Percentiles rank a stretch among this genome's conserved stretches.
These are phyloP conservation scores for Przewalskia tangutica DNA, from an alignment of 257 asterid species.

Conservation along the genomic window DNA sequence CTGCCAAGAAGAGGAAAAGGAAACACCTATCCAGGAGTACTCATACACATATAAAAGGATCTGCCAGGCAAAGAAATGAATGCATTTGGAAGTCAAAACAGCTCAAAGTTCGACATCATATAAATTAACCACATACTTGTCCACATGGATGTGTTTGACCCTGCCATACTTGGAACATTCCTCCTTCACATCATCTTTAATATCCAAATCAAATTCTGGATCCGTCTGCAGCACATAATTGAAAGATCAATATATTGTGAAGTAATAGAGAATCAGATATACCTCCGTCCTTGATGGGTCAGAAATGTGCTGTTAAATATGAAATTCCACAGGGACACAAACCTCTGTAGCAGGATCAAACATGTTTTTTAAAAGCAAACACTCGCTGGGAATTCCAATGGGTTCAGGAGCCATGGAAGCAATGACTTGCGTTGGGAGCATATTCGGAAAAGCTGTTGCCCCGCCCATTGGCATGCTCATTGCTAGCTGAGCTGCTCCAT, in stretches of 20 bases:
- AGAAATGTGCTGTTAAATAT: not conserved
- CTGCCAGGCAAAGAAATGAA: not conserved
- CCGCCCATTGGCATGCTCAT: conserved; percentile 59
- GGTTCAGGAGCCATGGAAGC: conserved; percentile 74
- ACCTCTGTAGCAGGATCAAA: conserved; percentile 95
- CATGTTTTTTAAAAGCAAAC: conserved; percentile 91
- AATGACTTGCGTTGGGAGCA: conserved; percentile 44
- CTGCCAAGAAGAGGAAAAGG: not conserved
- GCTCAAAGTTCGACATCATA: not conserved
- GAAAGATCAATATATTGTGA: not conserved
- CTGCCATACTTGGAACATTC: conserved; percentile 89
- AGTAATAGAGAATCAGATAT: not conserved
- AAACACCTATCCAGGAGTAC: not conserved
- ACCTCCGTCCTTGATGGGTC: not conserved
- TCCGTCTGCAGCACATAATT: conserved; percentile 45
- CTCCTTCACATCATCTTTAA: conserved; percentile 78
- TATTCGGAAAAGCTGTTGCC: conserved; percentile 30
- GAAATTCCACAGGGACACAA: conserved; percentile 2
- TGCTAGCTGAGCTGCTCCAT: conserved; percentile 63
- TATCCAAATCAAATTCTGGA: conserved; percentile 90
- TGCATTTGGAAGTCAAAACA: not conserved
- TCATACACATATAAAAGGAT: not conserved
- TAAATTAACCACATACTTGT: conserved; percentile 50
- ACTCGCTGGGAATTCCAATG: conserved; percentile 89
- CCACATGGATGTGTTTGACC: conserved; percentile 82